phyloP scores from a whole-genome alignment of 129 eudicot species.

The Saussurea involucrata region DNA sequence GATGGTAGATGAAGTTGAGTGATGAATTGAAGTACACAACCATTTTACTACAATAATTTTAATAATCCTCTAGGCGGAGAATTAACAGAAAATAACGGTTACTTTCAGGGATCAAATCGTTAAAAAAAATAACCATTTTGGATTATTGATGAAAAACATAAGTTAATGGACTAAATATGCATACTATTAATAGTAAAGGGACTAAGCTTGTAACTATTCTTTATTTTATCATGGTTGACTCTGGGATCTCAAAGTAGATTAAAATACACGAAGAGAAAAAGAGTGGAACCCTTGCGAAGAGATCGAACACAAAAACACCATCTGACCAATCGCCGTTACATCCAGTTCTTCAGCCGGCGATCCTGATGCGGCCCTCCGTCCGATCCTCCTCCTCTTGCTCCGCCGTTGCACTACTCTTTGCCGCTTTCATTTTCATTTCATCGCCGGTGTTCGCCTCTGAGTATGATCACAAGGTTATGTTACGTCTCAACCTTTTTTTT shows the following conservation, averaged over 20 bases:
- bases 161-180: neutral
- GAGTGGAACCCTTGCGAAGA: slow-evolving; percentile 12
- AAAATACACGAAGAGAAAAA: neutral
- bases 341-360: slow-evolving; percentile 50
- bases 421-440: slow-evolving; percentile 26
- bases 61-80: too few relatives aligned
- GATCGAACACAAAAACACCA: slow-evolving; percentile 16
- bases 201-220: neutral
- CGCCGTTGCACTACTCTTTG: slow-evolving; percentile 16
- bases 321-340: slow-evolving; percentile 25
- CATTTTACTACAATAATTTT: too few relatives aligned
- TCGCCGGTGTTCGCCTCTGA: slow-evolving; percentile 73
- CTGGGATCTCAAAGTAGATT: neutral
- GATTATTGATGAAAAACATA: neutral
- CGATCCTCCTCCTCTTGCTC: neutral
- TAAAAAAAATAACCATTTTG: neutral
- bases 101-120: neutral
- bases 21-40: too few relatives aligned
- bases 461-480: slow-evolving; percentile 71
- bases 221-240: slow-evolving; percentile 19
- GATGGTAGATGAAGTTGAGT: too few relatives aligned
- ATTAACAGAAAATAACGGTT: too few relatives aligned
- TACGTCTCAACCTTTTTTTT: neutral
- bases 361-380: slow-evolving; percentile 52
- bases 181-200: neutral